Evolutionary conservation across 2,329 filamentous ascomycete genomes (phyloP), one percentile per base, ranked within the genome.

Genomic region (Didymella glomerata): DNA sequence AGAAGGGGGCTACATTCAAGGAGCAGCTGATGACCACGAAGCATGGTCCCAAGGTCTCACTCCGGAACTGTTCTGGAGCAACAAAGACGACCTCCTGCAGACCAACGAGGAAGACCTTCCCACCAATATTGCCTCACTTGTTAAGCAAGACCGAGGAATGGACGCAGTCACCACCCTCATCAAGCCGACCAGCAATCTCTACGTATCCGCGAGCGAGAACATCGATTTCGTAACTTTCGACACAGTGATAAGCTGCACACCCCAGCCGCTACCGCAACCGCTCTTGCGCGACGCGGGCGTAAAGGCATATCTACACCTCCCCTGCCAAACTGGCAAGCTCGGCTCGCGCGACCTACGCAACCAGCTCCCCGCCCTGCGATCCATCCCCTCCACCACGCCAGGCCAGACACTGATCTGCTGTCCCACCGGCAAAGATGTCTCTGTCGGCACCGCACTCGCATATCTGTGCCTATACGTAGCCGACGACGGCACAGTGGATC

Each of bases 11-110:
- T 99, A 99, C 72, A 90, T 99, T 59, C 95, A 98, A 78, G 95
- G 95, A 49, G 94, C 94, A 0, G 95, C 90, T 2, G 95, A 99
- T 76, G 95, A 99, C 75, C 92, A 90, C 13, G 95, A 99, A 81
- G 92, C 91, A 67, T 99, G 95, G 95, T 90, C 93, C 1, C 80
- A 85, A 25, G 92, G 92, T 0, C 84, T 98, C 16, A 95, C 91
- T 0, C 87, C 94, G 0, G 75, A 80, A 0, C 63, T 94, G 0
- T 99, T 97, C 78, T 99, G 95, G 95, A 77, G 77, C 2, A 82
- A 97, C 67, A 81, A 80, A 41, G 80, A 85, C 0, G 38, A 72
- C 6, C 80, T 98, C 11, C 79, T 96, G 20, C 76, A 76, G 0
- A 84, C 88, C 0, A 70, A 84, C 0, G 93, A 97, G 69, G 83